phyloP scores from a whole-genome alignment of 1,139 yeast genomes.

The Lizanozyma gosingica region DNA sequence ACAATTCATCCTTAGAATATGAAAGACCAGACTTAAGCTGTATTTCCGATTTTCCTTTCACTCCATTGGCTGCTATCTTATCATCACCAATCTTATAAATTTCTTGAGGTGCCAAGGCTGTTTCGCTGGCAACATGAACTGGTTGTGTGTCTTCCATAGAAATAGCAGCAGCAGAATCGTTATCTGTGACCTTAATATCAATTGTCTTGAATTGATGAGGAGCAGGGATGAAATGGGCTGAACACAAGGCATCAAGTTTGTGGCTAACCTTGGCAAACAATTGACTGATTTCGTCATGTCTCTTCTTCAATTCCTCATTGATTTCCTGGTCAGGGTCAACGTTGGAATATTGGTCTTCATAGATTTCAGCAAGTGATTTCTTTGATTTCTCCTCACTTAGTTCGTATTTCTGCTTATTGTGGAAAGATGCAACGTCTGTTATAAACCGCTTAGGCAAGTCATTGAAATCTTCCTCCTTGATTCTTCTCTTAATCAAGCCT shows the following conservation, averaged over 20 bases:
- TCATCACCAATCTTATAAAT: slow-evolving; percentile 56
- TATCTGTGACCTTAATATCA: slow-evolving; percentile 59
- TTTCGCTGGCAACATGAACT: slow-evolving; percentile 60
- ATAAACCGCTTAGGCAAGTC: slow-evolving; percentile 71
- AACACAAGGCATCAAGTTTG: slow-evolving; percentile 78
- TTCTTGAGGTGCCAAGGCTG: slow-evolving; percentile 94
- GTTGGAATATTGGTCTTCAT: slow-evolving; percentile 73
- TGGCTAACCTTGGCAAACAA: slow-evolving; percentile 57
- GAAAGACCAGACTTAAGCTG: slow-evolving; percentile 74
- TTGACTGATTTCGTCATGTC: slow-evolving; percentile 71
- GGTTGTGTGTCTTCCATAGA: slow-evolving; percentile 98
- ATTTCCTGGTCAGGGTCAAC: slow-evolving; percentile 31
- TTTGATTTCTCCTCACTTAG: slow-evolving; percentile 78
- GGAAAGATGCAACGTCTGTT: slow-evolving; percentile 55
- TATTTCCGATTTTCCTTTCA: slow-evolving; percentile 43
- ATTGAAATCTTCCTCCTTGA: slow-evolving; percentile 67
- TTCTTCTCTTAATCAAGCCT: slow-evolving; percentile 78
- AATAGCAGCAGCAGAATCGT: slow-evolving; percentile 58
- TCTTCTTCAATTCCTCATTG: slow-evolving; percentile 55
- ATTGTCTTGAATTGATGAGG: slow-evolving; percentile 68
- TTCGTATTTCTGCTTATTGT: slow-evolving; percentile 42
- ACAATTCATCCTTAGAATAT: slow-evolving; percentile 74
- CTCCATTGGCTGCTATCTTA: slow-evolving; percentile 35
- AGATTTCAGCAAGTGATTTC: slow-evolving; percentile 84
- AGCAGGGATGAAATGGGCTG: slow-evolving; percentile 90